Percentiles rank a stretch among this genome's conserved stretches.
Evolutionary conservation across 805 yeast genomes (phyloP).

Genomic region (Cyberlindnera galapagoensis): DNA sequence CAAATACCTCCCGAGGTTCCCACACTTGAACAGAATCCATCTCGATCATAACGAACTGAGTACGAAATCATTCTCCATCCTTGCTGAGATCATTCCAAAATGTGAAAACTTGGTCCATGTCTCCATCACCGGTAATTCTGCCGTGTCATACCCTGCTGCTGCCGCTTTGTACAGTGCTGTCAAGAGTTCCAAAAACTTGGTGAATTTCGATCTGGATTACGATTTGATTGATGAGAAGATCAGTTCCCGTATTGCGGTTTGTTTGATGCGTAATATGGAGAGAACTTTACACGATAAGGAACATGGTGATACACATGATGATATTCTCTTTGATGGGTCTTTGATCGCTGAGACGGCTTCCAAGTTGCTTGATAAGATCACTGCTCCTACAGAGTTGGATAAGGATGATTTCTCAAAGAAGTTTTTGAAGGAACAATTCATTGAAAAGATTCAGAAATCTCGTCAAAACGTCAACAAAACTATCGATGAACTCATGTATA

Average conservation of each 20-base stretch:
- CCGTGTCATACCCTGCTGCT: slow-evolving; percentile 51
- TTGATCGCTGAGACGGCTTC: slow-evolving; percentile 70
- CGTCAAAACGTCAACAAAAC: slow-evolving; percentile 39
- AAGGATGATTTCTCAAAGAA: slow-evolving; percentile 31
- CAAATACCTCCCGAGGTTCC: slow-evolving; percentile 62
- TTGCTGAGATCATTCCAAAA: slow-evolving; percentile 65
- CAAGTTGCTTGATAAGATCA: slow-evolving; percentile 42
- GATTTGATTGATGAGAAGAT: slow-evolving; percentile 53
- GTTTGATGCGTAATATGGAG: slow-evolving; percentile 81
- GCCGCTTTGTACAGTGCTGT: slow-evolving; percentile 65
- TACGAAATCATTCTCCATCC: slow-evolving; percentile 45
- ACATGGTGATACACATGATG: slow-evolving; percentile 39
- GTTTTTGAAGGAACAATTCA: slow-evolving; percentile 32
- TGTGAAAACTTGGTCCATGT: slow-evolving; percentile 63
- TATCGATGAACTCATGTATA: slow-evolving; percentile 49
- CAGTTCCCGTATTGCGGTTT: slow-evolving; percentile 68
- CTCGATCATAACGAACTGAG: slow-evolving; percentile 62
- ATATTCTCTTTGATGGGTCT: slow-evolving; percentile 70
- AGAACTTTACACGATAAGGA: slow-evolving; percentile 30
- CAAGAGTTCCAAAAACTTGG: slow-evolving; percentile 57
- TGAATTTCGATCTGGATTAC: slow-evolving; percentile 62
- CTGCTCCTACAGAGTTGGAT: slow-evolving; percentile 14
- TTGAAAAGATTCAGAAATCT: slow-evolving; percentile 34
- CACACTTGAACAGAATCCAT: slow-evolving; percentile 57
- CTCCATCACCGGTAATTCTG: slow-evolving; percentile 57